Conservation (phyloP, 768 basidiomycete species). For the Candolleomyces aberdarensis region DNA sequence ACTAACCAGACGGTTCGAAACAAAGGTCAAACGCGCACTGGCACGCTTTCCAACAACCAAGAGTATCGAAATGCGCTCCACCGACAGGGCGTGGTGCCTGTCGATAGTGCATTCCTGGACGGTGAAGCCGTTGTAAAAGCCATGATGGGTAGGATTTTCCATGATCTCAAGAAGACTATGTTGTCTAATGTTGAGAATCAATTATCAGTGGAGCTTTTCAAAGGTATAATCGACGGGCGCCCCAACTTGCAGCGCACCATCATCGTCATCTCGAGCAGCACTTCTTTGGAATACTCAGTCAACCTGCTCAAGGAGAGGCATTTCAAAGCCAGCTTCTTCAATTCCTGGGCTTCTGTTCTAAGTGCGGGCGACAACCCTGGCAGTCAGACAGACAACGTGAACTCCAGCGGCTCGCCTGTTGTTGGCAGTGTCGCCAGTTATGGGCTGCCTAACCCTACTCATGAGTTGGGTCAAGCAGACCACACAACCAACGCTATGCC, state of each 20-base stretch:
- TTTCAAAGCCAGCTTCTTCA: not conserved
- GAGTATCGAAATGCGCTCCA: not conserved
- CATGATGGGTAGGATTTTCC: not conserved
- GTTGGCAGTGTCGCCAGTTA: no score
- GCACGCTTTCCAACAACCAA: not conserved
- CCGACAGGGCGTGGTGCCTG: not conserved
- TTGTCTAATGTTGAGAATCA: not conserved
- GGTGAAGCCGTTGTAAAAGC: slow-evolving; percentile 2
- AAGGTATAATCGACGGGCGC: slow-evolving; percentile 1
- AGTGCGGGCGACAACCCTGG: not conserved
- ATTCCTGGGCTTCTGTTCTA: not conserved
- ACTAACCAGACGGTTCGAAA: not conserved
- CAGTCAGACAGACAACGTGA: not conserved
- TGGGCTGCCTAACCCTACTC: not conserved
- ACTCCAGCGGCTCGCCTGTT: not conserved
- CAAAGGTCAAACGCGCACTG: not conserved
- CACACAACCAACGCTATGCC: not conserved
- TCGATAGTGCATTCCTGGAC: not conserved
- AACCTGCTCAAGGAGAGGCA: not conserved
- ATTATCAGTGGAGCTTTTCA: slow-evolving; percentile 4
- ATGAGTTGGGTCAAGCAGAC: not conserved
- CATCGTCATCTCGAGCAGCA: slow-evolving; percentile 2
- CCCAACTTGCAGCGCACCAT: not conserved
- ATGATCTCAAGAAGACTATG: not conserved
- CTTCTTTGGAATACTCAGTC: not conserved